phyloP scores from a whole-genome alignment of 2,329 filamentous ascomycete species.

The Exophiala sideris region DNA sequence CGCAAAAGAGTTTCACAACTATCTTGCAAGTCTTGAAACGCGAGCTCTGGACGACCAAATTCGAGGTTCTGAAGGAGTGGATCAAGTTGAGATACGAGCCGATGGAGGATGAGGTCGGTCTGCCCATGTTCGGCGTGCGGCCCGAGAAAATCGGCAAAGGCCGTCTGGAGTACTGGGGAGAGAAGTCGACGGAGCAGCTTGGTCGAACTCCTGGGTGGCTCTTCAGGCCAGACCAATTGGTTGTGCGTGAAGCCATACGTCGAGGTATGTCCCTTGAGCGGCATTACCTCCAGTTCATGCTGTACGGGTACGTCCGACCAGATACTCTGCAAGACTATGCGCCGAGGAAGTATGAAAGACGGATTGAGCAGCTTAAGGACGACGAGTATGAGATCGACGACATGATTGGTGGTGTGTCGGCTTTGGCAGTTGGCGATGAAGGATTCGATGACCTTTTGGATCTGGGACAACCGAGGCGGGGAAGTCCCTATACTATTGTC shows the following conservation, averaged over 20 bases:
- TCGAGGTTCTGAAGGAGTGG: constrained; percentile 57
- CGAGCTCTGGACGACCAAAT: constrained; percentile 47
- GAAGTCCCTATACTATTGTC: constrained; percentile 21
- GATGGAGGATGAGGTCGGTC: constrained; percentile 25
- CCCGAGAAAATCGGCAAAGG: constrained; percentile 51
- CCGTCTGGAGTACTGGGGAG: constrained; percentile 58
- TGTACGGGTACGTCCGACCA: constrained; percentile 61
- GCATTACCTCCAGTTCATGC: constrained; percentile 24
- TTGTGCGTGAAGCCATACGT: constrained; percentile 28
- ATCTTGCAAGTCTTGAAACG: constrained; percentile 57
- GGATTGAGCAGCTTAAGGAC: constrained; percentile 17
- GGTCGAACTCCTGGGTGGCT: constrained; percentile 18
- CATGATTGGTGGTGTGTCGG: constrained; percentile 23
- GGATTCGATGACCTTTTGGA: constrained; percentile 25
- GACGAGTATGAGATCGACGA: constrained; percentile 27
- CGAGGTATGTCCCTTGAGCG: constrained; percentile 23
- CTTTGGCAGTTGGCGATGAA: constrained; percentile 21
- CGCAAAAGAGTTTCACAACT: constrained; percentile 58
- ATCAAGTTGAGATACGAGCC: constrained; percentile 55
- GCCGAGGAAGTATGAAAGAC: constrained; percentile 40
- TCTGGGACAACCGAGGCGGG: constrained; percentile 14
- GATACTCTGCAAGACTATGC: constrained; percentile 50
- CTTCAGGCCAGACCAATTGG: constrained; percentile 30
- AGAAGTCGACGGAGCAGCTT: neutral
- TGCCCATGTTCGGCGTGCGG: constrained; percentile 49